Percentiles rank a stretch among this genome's conserved stretches.
Evolutionary conservation across 2,329 filamentous ascomycete species (phyloP).

Genomic region (Ascochyta lentis): DNA sequence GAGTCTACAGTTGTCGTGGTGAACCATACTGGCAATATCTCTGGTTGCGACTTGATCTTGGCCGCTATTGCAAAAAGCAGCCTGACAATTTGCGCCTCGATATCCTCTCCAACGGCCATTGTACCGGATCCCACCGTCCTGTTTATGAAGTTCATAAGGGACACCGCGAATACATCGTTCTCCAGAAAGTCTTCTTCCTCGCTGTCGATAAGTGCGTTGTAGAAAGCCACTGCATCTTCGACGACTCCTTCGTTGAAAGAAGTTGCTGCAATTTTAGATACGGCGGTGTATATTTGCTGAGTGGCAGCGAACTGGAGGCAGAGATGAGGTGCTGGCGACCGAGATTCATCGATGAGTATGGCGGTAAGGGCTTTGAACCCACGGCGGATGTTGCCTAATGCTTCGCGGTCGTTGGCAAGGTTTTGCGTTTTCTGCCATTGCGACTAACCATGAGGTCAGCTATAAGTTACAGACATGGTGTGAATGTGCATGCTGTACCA

Average conservation of each 20-base stretch:
- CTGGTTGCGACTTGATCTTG: slow-evolving; percentile 89
- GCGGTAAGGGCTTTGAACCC: slow-evolving; percentile 64
- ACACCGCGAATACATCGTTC: slow-evolving; percentile 82
- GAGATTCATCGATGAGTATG: slow-evolving; percentile 87
- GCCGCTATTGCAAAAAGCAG: slow-evolving; percentile 94
- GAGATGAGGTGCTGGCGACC: slow-evolving; percentile 85
- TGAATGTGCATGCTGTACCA: slow-evolving; percentile 48
- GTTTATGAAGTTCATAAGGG: slow-evolving; percentile 84
- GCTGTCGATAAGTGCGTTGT: slow-evolving; percentile 91
- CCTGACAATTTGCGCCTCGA: slow-evolving; percentile 88
- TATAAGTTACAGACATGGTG: not conserved
- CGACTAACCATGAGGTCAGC: slow-evolving; percentile 53
- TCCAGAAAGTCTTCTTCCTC: slow-evolving; percentile 96
- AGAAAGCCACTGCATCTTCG: slow-evolving; percentile 82
- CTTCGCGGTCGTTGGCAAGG: slow-evolving; percentile 58
- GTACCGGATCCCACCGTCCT: slow-evolving; percentile 77
- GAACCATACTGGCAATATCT: slow-evolving; percentile 92
- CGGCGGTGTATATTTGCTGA: slow-evolving; percentile 86
- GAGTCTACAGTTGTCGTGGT: slow-evolving; percentile 58
- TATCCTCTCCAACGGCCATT: slow-evolving; percentile 76
- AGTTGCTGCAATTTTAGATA: slow-evolving; percentile 86
- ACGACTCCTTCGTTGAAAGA: slow-evolving; percentile 87
- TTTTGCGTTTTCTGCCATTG: slow-evolving; percentile 65
- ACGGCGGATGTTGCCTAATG: slow-evolving; percentile 58
- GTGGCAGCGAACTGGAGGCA: slow-evolving; percentile 87